Evolutionary conservation across 208 protist genomes (phyloP), one percentile per base, ranked within the genome.

Genomic region (Trypanosoma grayi): DNA sequence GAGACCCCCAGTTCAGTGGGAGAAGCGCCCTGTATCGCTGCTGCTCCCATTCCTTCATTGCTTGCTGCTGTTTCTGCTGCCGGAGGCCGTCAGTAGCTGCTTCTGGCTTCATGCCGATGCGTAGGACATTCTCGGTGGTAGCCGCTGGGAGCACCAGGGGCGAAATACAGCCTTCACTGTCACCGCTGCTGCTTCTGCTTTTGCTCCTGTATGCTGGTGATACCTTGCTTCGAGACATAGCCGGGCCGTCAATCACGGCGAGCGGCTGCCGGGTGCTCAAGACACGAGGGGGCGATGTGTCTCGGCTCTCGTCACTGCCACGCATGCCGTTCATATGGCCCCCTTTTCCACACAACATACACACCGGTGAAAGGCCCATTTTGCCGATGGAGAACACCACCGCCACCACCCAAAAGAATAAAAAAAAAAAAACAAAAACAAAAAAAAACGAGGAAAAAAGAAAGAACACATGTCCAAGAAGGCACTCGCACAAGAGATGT

Each of bases 1-100:
- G 16, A 28, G 1, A 18, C 14, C 62, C 45, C 62, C 62, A 69
- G 24, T 54, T 57, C 8, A 69, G 44, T 10, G 53, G 62, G 28
- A 69, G 2, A 8, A 69, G 25, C 24, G 28, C 10, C 25, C 20
- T 53, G 45, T 69, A 69, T 2, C 62, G 52, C 22, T 22, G 28
- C 3, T 43, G 44, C 18, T 48, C 4, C 5, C 24, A 27, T 39
- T 14, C 9, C 9, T 40, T n/a, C n/a, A 39, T 40, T 13, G 2
- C 6, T 31, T 40, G 13, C 30, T 24, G 5, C 24, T 54, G 9
- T 22, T 2, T 27, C 11, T 54, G 2, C 28, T 25, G n/a, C 13
- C 36, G 13, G 36, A 16, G 10, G 13, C 36, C 36, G 36, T 13
- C 8, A 40, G 13, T 40, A 40, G 36, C 36, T 13, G 8, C 36